A percentile compares a stretch with the other conserved stretches of the same genome.
phyloP scores from a whole-genome alignment of 176 grass and related monocot genomes.

The Raddia guianensis region DNA sequence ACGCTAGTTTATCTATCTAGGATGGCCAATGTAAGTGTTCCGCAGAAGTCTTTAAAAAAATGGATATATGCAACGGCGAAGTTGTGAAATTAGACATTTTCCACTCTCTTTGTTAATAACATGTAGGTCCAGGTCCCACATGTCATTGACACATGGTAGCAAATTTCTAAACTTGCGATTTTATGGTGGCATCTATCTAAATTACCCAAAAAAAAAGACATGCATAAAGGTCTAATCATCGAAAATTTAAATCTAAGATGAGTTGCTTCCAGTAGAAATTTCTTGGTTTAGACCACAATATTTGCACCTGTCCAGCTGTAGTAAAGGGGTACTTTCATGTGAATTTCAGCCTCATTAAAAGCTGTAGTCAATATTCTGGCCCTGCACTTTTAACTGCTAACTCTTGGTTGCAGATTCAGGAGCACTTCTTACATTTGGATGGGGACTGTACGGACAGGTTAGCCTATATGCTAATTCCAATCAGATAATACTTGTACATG shows the following conservation, averaged over 20 bases:
- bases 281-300: constrained; percentile 6
- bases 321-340: not conserved
- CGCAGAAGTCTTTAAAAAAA: not conserved
- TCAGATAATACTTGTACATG: not conserved
- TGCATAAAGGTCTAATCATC: not conserved
- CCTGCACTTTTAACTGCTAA: constrained; percentile 16
- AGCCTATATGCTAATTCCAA: not conserved
- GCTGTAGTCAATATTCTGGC: not conserved
- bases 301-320: constrained; percentile 3
- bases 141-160: too few species aligned
- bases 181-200: too few species aligned
- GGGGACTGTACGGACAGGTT: constrained; percentile 98
- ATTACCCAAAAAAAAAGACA: not conserved
- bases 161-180: too few species aligned
- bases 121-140: too few species aligned
- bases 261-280: constrained; percentile 21
- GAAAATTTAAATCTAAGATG: not conserved
- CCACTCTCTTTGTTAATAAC: too few species aligned
- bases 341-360: not conserved
- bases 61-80: too few species aligned
- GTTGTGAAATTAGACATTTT: too few species aligned
- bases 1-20: not conserved
- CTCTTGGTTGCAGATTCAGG: constrained; percentile 71
- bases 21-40: not conserved
- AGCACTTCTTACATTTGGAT: constrained; percentile 90